Conservation (phyloP, 148 eudicot genomes). For the Cornus controversa region DNA sequence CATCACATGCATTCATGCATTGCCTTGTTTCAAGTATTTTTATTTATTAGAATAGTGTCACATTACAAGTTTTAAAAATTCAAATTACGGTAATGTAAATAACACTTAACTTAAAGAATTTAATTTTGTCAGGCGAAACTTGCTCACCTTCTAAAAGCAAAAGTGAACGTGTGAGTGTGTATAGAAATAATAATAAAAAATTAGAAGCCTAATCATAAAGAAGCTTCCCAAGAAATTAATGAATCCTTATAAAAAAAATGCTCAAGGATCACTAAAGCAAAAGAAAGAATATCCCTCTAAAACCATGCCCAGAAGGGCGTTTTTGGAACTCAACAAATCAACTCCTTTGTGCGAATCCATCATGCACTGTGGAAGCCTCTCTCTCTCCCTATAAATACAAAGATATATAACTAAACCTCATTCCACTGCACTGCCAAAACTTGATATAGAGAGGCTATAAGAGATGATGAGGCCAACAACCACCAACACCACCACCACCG, state of each 20-base stretch:
- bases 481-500: conserved; percentile 4
- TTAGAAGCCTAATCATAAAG: not conserved
- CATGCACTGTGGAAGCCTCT: not conserved
- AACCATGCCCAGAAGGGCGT: not conserved
- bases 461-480: conserved; percentile 11
- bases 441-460: not conserved
- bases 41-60: no score
- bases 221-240: not conserved
- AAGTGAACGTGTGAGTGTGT: no score
- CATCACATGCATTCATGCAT: no score
- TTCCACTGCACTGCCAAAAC: not conserved
- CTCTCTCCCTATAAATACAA: conserved; percentile 11
- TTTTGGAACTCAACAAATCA: not conserved
- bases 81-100: no score
- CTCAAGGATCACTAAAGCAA: not conserved
- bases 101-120: no score
- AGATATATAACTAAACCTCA: not conserved
- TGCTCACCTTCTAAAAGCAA: no score
- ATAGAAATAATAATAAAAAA: no score
- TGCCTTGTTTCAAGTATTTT: no score
- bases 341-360: not conserved
- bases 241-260: not conserved
- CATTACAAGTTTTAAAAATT: no score
- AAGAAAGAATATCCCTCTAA: not conserved
- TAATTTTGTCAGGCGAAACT: no score